Percentiles rank a stretch among this genome's conserved stretches.
Evolutionary conservation across 805 yeast species (phyloP).

Genomic region (Sugiyamaella chiloensis): DNA sequence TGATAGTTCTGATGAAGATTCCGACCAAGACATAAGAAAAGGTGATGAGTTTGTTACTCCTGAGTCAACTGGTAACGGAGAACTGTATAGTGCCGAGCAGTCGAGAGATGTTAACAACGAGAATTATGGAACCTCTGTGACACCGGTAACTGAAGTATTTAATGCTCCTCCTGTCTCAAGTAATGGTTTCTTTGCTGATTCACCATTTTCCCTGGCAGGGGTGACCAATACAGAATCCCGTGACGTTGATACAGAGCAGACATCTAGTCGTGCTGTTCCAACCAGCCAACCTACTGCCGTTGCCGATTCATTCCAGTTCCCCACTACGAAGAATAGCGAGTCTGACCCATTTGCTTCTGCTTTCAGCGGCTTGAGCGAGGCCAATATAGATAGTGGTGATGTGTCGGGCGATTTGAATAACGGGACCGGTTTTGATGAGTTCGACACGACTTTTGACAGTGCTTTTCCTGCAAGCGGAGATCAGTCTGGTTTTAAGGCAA

Average conservation of each 20-base stretch:
- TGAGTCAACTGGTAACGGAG: constrained; percentile 12
- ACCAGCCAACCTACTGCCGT: not conserved
- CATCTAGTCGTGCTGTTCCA: not conserved
- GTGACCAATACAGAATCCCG: not conserved
- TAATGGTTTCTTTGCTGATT: not conserved
- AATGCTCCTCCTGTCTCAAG: not conserved
- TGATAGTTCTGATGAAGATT: constrained; percentile 32
- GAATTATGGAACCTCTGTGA: constrained; percentile 11
- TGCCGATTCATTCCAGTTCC: not conserved
- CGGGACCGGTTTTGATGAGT: constrained; percentile 21
- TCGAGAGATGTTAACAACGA: constrained; percentile 20
- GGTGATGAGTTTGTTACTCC: constrained; percentile 15
- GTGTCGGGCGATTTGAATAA: constrained; percentile 25
- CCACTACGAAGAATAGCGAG: not conserved
- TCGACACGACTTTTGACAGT: constrained; percentile 22
- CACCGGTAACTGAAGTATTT: not conserved
- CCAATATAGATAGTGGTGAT: constrained; percentile 33
- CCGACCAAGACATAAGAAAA: constrained; percentile 4
- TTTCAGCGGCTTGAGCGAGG: constrained; percentile 44
- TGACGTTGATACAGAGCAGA: not conserved
- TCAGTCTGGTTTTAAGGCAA: not conserved
- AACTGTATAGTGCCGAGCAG: too few relatives aligned
- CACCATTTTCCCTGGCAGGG: not conserved
- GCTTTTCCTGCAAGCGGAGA: constrained; percentile 7
- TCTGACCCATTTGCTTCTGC: constrained; percentile 41